These are phyloP conservation scores for Starmerella etchellsii DNA, from an alignment of 805 yeast species.

Conservation along the genomic window DNA sequence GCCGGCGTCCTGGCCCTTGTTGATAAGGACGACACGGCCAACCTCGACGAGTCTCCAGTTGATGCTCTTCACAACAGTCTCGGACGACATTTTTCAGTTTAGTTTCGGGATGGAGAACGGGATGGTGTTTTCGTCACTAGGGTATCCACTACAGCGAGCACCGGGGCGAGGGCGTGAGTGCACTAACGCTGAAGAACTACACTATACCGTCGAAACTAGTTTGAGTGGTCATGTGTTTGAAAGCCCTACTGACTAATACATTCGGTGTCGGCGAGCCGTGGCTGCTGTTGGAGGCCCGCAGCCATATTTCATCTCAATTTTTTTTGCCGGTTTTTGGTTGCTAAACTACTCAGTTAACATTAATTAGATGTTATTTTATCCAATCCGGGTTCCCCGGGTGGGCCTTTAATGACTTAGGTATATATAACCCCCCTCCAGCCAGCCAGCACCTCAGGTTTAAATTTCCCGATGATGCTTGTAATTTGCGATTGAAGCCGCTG, in stretches of 20 bases:
- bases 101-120: background rate
- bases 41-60: conserved; percentile 99
- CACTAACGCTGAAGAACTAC: no score
- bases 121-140: background rate
- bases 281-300: no score
- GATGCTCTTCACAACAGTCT: conserved; percentile 79
- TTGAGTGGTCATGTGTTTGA: background rate
- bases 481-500: conserved; percentile 22
- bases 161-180: background rate
- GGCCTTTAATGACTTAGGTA: no score
- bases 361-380: no score
- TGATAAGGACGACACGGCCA: conserved; percentile 94
- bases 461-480: conserved; percentile 22
- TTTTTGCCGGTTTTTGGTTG: no score
- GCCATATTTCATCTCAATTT: no score
- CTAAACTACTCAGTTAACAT: no score
- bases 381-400: no score
- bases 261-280: no score
- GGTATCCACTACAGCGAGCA: no score
- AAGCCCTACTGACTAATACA: conserved; percentile 4
- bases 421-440: no score
- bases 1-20: conserved; percentile 58
- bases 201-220: no score
- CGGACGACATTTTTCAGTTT: conserved; percentile 41
- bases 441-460: conserved; percentile 19